Conservation (phyloP, 352 stramenopile species). For the Phytophthora fragariae region DNA sequence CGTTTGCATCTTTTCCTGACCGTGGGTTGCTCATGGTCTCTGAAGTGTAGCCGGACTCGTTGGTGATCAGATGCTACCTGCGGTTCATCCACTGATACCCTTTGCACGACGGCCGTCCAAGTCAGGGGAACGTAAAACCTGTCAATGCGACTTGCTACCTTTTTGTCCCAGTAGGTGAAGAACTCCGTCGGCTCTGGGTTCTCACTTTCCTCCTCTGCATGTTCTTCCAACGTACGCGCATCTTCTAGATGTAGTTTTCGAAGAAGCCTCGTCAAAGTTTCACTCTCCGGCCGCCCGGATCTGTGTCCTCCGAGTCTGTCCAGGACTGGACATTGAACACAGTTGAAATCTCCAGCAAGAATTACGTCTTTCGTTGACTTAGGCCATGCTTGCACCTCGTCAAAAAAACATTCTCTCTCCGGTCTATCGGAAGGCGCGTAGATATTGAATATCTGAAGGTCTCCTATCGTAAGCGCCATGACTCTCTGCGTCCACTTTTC, state of each 20-base stretch:
- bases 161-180: not conserved
- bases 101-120: not conserved
- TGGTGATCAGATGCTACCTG: conserved; percentile 2
- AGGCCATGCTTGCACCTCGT: too few relatives aligned
- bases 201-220: not conserved
- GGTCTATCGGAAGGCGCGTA: too few relatives aligned
- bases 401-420: too few relatives aligned
- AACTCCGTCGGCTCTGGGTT: not conserved
- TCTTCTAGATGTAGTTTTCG: not conserved
- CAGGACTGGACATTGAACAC: too few relatives aligned
- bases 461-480: not conserved
- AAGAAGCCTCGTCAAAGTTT: not conserved
- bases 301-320: too few relatives aligned
- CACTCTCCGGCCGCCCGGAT: too few relatives aligned
- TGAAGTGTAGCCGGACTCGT: not conserved
- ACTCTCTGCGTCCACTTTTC: not conserved
- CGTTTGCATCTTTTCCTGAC: too few relatives aligned
- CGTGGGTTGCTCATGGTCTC: too few relatives aligned
- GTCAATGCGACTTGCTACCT: not conserved
- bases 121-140: not conserved
- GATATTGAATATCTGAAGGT: not conserved
- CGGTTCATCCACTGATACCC: not conserved
- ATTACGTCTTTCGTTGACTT: too few relatives aligned
- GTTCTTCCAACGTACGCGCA: not conserved
- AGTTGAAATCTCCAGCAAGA: too few relatives aligned